Evolutionary conservation across 345 rosid genomes (phyloP), one percentile per base, ranked within the genome.

Genomic region (Salix udensis): DNA sequence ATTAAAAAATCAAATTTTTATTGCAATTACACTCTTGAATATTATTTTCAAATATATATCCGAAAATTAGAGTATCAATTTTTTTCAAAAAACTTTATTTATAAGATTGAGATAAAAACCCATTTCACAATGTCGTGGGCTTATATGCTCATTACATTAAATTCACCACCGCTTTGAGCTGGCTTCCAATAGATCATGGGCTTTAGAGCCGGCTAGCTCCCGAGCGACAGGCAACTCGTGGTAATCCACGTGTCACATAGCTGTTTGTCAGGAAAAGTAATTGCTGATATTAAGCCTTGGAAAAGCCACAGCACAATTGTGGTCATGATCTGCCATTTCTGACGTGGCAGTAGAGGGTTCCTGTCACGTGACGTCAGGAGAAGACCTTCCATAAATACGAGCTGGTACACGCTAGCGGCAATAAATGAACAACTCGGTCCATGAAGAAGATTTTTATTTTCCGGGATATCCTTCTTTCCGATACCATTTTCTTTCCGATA

Each of bases 281-380:
- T 9, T 23, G 37, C 31, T 8, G 76, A 14, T 37, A 36, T 37
- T 34, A 52, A 39, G 68, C 40, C 73, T 76, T 21, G 44, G 68
- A 26, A 21, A 55, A 26, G 28, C 78, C 75, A 24, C 36, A 31
- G 71, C 77, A 19, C 79, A 50, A 36, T n/a, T 34, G 79, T 70
- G 81, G 40, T 69, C 75, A 65, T 30, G 74, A 36, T 52, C 72
- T 72, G 65, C 30, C 18, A 84, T 52, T 24, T 48, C 75, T 62
- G 66, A 76, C 66, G 60, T 39, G 65, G 74, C 36, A n/a, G 61
- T 0, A 66, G 48, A 36, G 36, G 60, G 8, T 62, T 39, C 15
- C 73, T 53, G 73, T 52, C 76, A 65, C 55, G 15, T 81, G 78
- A 76, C 80, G 55, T 76, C 77, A 39, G 15, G 30, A 30, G n/a